phyloP scores from a whole-genome alignment of 768 basidiomycete genomes.

The Fibroporia radiculosa region DNA sequence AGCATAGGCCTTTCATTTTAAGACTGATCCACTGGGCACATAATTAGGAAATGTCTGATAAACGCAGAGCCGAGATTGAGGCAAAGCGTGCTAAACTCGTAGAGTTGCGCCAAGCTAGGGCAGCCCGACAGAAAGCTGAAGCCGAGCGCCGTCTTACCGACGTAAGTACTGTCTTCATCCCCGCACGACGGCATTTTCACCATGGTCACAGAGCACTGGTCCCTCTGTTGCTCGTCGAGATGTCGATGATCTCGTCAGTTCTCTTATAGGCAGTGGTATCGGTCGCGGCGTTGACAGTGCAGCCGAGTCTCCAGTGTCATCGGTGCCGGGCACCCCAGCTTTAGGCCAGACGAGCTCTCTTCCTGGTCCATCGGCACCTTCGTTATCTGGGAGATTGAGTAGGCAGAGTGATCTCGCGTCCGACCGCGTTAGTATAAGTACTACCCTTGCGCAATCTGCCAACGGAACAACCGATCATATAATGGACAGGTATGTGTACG shows the following conservation, averaged over 20 bases:
- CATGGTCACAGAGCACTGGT: conserved; percentile 24
- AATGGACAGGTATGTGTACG: conserved; percentile 50
- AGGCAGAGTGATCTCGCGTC: conserved; percentile 62
- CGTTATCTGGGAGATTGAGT: conserved; percentile 56
- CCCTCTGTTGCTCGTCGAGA: conserved; percentile 42
- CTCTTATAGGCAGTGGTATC: conserved; percentile 41
- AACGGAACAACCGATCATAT: conserved; percentile 60
- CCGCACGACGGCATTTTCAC: background rate
- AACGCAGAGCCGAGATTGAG: conserved; percentile 81
- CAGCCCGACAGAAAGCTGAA: conserved; percentile 55
- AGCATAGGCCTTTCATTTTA: background rate
- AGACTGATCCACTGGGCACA: background rate
- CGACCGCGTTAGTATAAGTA: conserved; percentile 35
- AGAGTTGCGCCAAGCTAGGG: conserved; percentile 72
- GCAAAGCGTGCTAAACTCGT: conserved; percentile 84
- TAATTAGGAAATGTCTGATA: conserved; percentile 57
- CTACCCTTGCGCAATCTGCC: conserved; percentile 37
- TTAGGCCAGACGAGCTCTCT: conserved; percentile 28
- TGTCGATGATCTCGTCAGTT: conserved; percentile 65
- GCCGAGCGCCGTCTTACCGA: conserved; percentile 26
- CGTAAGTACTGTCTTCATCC: conserved; percentile 1
- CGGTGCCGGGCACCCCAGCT: conserved; percentile 65
- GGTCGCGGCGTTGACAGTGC: conserved; percentile 45
- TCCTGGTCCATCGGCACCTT: conserved; percentile 27
- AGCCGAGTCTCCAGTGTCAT: conserved; percentile 62